Evolutionary conservation across 148 eudicot species (phyloP).

Genomic region (Linanthus parryae): DNA sequence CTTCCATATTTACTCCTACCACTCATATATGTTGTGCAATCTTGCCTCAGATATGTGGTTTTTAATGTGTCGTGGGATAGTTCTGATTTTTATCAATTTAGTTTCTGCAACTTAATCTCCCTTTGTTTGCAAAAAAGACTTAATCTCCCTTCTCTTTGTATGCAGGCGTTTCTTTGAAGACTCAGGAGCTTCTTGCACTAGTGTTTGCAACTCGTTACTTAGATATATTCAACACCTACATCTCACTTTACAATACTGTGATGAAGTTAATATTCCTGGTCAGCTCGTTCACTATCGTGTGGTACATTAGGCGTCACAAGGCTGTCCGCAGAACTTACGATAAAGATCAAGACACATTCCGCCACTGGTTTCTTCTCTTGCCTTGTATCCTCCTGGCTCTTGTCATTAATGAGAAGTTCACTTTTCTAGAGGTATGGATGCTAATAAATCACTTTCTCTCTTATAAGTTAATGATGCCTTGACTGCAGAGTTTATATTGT

Average conservation of each 20-base stretch:
- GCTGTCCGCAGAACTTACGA: conserved; percentile 90
- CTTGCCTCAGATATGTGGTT: background rate
- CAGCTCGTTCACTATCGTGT: conserved; percentile 84
- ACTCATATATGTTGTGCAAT: too few species aligned
- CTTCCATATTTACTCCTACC: too few species aligned
- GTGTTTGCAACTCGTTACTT: conserved; percentile 94
- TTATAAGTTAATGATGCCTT: too few species aligned
- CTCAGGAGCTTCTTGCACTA: conserved; percentile 93
- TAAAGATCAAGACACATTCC: conserved; percentile 93
- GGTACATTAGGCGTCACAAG: conserved; percentile 94
- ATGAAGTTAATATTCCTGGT: conserved; percentile 93
- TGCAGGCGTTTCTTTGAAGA: conserved; percentile 90
- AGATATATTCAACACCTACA: conserved; percentile 76
- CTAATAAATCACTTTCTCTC: too few species aligned
- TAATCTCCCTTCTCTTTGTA: conserved; percentile 1
- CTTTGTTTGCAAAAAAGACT: too few species aligned
- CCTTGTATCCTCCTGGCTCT: conserved; percentile 80
- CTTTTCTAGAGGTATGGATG: conserved; percentile 67
- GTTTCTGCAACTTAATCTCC: too few species aligned
- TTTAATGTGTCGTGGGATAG: background rate
- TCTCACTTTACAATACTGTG: conserved; percentile 72
- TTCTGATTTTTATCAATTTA: background rate
- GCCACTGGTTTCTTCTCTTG: conserved; percentile 70
- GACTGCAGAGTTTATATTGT: background rate
- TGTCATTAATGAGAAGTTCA: conserved; percentile 64